Evolutionary conservation across 176 grass and related monocot species (phyloP), one percentile per base, ranked within the genome.

Genomic region (Oryza glumipatula): DNA sequence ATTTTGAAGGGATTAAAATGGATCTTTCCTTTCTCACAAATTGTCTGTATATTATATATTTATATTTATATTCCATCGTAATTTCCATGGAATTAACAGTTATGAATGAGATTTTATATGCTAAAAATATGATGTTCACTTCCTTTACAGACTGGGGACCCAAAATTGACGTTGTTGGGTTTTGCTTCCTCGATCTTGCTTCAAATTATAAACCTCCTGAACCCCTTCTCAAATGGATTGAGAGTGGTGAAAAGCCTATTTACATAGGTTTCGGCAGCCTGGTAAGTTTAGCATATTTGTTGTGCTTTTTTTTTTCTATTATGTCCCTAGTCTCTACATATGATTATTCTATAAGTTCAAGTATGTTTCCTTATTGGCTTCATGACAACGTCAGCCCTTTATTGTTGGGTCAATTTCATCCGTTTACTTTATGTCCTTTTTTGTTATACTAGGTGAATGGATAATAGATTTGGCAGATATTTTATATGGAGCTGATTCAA

Each of bases 261-360:
- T 94, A 94, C 41, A 92, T 94, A 10, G 93, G 93, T 61, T 95
- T 95, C 35, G 88, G 93, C 61, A 95, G 90, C 89, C 88, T 92
- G 51, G 90, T 92, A 88, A 86, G 86, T 88, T 49, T 45, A 60
- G 44, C 52, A 9, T 65, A 26, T 76, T 73, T 56, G 6, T 46
- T 75, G 11, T 28, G 58, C 2, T 63, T 9, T 75, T 15, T 28
- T 80, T 15, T 28, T 48, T 23, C 7, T 78, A 35, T 61, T 7
- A 49, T 66, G 48, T 76, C 5, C 49, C 11, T 26, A 28, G 48
- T 76, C 5, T 35, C 7, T 26, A 21, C 24, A 11, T 24, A 68
- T 0, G 12, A 75, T 51, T 75, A 10, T 83, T 19, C 58, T 17
- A 38, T 51, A 38, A 23, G 19, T 11, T 67, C 10, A 16, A n/a